These are phyloP conservation scores for Lophiostoma macrostomum DNA, from an alignment of 495 filamentous ascomycete species.

Conservation along the genomic window DNA sequence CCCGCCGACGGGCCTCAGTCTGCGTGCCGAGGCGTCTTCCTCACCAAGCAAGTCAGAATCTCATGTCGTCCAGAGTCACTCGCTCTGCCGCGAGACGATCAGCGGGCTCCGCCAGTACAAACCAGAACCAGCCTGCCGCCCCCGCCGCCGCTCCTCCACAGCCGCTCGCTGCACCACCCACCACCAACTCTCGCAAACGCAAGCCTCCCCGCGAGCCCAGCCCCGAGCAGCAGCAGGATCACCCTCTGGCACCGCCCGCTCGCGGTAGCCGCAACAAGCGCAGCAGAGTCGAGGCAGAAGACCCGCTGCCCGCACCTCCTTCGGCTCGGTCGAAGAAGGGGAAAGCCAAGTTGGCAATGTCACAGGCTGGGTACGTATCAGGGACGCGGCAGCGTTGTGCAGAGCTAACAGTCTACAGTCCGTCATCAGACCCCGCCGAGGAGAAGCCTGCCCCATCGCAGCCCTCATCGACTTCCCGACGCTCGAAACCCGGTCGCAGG, in stretches of 20 bases:
- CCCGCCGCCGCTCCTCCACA: constrained; percentile 11
- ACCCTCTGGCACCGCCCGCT: constrained; percentile 11
- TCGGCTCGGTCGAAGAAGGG: constrained; percentile 44
- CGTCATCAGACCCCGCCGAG: constrained; percentile 37
- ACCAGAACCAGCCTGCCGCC: constrained; percentile 26
- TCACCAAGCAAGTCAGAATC: constrained; percentile 29
- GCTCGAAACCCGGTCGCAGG: constrained; percentile 21
- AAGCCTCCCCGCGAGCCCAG: constrained; percentile 37
- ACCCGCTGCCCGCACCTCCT: constrained; percentile 18
- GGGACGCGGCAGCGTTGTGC: neutral
- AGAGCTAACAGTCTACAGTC: constrained; percentile 33
- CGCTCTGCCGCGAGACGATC: constrained; percentile 43
- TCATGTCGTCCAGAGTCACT: constrained; percentile 46
- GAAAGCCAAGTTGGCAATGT: constrained; percentile 70
- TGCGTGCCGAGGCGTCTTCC: constrained; percentile 26
- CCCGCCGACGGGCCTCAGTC: constrained; percentile 29
- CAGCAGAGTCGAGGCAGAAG: constrained; percentile 22
- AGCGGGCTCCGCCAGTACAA: constrained; percentile 38
- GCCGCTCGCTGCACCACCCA: constrained; percentile 10
- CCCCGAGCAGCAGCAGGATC: constrained; percentile 27
- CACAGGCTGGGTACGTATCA: constrained; percentile 70
- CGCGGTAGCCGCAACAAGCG: constrained; percentile 34
- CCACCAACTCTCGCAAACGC: constrained; percentile 40
- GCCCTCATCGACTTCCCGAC: constrained; percentile 41
- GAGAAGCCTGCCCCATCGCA: constrained; percentile 47